Percentiles rank a stretch among this genome's conserved stretches.
phyloP scores from a whole-genome alignment of 2,329 filamentous ascomycete genomes.

The Curvularia verruculosa region DNA sequence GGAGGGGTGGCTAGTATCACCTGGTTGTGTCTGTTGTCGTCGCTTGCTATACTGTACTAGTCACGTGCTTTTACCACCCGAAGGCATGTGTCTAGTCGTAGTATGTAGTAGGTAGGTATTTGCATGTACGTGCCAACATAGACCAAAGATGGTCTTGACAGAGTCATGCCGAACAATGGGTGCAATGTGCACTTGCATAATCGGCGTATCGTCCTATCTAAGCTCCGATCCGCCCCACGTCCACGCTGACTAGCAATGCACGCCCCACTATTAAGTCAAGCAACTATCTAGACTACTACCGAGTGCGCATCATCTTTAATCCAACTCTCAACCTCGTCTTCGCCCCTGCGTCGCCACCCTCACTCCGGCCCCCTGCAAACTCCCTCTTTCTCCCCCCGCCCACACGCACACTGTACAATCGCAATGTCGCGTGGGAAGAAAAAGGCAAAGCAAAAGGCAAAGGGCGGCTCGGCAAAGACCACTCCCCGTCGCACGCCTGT shows the following conservation, averaged over 20 bases:
- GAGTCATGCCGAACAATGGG: too few relatives aligned
- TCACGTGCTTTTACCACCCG: neutral
- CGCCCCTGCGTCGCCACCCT: neutral
- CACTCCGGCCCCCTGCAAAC: too few relatives aligned
- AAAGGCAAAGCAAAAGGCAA: conserved; percentile 38
- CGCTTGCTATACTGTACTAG: too few relatives aligned
- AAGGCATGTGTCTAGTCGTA: neutral
- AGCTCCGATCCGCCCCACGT: conserved; percentile 16
- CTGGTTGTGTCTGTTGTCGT: conserved; percentile 16
- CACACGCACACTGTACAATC: neutral
- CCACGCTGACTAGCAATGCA: neutral
- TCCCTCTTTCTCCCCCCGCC: neutral
- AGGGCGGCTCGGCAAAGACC: conserved; percentile 27
- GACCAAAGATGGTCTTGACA: too few relatives aligned
- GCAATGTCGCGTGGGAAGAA: conserved; percentile 34
- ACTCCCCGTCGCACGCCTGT: conserved; percentile 28
- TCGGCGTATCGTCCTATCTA: conserved; percentile 7
- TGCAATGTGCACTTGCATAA: neutral
- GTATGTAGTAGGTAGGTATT: too few relatives aligned
- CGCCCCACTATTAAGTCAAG: neutral
- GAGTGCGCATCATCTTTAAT: conserved; percentile 17
- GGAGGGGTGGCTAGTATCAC: conserved; percentile 18
- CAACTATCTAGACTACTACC: neutral
- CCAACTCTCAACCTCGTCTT: neutral
- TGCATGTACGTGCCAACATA: too few relatives aligned